Percentiles rank a stretch among this genome's conserved stretches.
Conservation (phyloP, 2,329 filamentous ascomycete species). For the Colletotrichum sp. region DNA sequence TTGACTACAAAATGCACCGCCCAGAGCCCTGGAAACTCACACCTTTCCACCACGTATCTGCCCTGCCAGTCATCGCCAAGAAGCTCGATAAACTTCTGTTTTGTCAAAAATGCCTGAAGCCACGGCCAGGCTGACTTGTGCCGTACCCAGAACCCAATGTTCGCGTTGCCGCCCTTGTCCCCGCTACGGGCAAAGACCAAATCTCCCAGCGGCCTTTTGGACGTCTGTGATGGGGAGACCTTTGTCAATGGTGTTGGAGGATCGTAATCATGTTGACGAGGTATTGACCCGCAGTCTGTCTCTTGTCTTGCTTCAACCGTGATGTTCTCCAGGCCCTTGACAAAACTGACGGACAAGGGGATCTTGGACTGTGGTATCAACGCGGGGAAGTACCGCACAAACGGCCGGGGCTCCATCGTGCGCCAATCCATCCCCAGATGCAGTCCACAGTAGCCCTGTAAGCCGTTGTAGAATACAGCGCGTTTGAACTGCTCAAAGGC, state of each 20-base stretch:
- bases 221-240: background rate
- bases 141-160: conserved; percentile 40
- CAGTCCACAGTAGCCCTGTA: conserved; percentile 37
- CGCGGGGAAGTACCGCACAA: conserved; percentile 38
- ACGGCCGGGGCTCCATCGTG: conserved; percentile 36
- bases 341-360: conserved; percentile 25
- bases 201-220: conserved; percentile 30
- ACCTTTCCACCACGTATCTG: conserved; percentile 44
- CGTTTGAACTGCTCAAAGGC: conserved; percentile 25
- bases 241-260: background rate
- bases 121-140: conserved; percentile 43
- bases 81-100: conserved; percentile 38
- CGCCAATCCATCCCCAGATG: conserved; percentile 40
- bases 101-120: conserved; percentile 43
- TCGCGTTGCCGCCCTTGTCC: conserved; percentile 39
- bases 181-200: conserved; percentile 35
- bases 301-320: background rate
- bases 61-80: conserved; percentile 49
- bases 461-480: conserved; percentile 32
- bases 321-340: conserved; percentile 13
- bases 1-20: conserved; percentile 53
- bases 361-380: conserved; percentile 5
- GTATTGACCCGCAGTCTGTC: background rate
- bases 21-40: conserved; percentile 46
- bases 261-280: background rate